A percentile compares a stretch with the other conserved stretches of the same genome.
These are phyloP conservation scores for Salix exigua DNA, from an alignment of 345 rosid species.

Conservation along the genomic window DNA sequence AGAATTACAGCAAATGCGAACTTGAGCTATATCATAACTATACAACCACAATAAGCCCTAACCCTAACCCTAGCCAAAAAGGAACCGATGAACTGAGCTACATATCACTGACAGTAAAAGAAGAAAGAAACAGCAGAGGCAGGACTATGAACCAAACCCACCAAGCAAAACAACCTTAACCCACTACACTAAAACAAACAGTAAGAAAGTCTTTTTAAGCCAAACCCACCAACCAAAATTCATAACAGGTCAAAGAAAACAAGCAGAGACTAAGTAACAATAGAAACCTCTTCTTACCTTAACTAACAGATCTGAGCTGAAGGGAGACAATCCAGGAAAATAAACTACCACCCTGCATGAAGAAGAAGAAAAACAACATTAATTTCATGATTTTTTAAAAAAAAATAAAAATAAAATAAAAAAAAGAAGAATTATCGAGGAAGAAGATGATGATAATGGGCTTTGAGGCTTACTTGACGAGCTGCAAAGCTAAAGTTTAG, in stretches of 20 bases:
- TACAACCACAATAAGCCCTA: background rate
- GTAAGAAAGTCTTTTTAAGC: background rate
- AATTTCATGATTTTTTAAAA: background rate
- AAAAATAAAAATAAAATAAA: no score
- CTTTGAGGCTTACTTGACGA: slow-evolving; percentile 1
- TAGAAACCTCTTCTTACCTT: background rate
- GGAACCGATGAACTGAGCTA: background rate
- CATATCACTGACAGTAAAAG: no score
- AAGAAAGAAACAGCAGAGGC: background rate
- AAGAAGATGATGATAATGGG: background rate
- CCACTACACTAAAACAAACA: background rate
- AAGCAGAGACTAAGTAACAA: background rate
- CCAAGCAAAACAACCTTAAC: background rate
- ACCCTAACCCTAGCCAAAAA: background rate
- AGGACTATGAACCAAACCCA: background rate
- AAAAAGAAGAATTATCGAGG: background rate
- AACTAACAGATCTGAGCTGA: background rate
- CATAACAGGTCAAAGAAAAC: background rate
- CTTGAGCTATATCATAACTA: background rate
- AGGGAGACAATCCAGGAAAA: background rate
- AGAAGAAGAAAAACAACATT: background rate
- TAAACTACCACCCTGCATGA: background rate
- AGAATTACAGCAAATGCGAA: background rate
- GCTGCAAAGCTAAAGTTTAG: background rate
- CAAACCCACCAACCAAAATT: background rate